These are phyloP conservation scores for Cucumis cinereus DNA, from an alignment of 306 rosid species.

Conservation along the genomic window DNA sequence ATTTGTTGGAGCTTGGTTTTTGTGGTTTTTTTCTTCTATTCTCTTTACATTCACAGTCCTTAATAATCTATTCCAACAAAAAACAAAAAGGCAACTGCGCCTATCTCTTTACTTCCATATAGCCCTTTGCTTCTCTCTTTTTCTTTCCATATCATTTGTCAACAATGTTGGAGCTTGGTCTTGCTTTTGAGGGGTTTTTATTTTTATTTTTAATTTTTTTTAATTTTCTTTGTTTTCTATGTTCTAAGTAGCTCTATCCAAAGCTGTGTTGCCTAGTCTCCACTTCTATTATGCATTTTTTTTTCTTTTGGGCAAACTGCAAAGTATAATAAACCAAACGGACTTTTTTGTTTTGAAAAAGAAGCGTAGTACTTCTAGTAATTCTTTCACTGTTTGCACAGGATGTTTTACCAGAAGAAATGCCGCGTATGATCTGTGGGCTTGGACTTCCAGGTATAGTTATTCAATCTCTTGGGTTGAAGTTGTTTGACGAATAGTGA, in stretches of 20 bases:
- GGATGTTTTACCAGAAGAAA: slow-evolving; percentile 66
- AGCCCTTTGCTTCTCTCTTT: neutral
- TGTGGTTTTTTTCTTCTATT: neutral
- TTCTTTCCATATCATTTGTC: neutral
- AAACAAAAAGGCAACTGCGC: neutral
- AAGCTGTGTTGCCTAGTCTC: neutral
- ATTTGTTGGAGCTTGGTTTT: neutral
- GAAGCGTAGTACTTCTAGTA: neutral
- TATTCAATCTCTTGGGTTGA: slow-evolving; percentile 6
- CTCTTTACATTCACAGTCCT: neutral
- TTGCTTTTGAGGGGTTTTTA: too few relatives aligned
- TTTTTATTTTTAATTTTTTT: too few relatives aligned
- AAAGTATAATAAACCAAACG: neutral
- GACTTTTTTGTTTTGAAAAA: neutral
- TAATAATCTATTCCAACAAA: neutral
- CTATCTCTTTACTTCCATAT: neutral
- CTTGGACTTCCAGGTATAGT: slow-evolving; percentile 89
- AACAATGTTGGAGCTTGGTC: too few relatives aligned
- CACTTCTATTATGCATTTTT: neutral
- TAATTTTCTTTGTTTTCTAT: neutral
- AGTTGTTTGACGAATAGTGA: neutral
- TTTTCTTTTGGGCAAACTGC: neutral
- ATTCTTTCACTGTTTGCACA: slow-evolving; percentile 12
- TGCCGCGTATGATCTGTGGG: slow-evolving; percentile 78
- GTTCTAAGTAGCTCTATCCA: neutral